Evolutionary conservation across 805 yeast species (phyloP).

Genomic region (Saccharomycopsis lassenensis): DNA sequence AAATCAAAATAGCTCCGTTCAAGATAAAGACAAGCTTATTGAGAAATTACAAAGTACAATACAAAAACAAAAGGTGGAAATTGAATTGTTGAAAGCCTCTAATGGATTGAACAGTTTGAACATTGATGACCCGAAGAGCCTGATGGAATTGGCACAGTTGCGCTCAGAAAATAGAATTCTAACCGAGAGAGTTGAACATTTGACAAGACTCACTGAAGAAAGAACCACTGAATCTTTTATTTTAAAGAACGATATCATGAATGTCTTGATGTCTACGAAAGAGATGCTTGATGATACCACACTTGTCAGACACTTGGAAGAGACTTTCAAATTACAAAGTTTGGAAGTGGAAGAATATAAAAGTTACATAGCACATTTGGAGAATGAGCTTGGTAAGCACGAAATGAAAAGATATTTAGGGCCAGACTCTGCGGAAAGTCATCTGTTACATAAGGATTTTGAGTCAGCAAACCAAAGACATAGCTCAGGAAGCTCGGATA

Average conservation of each 20-base stretch:
- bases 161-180: slow-evolving; percentile 55
- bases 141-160: slow-evolving; percentile 32
- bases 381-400: slow-evolving; percentile 34
- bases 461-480: too few species aligned
- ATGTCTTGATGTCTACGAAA: slow-evolving; percentile 41
- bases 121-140: not conserved
- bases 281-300: slow-evolving; percentile 26
- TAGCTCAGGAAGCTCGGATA: too few species aligned
- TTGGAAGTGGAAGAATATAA: slow-evolving; percentile 48
- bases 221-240: slow-evolving; percentile 44
- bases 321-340: slow-evolving; percentile 35
- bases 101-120: slow-evolving; percentile 9
- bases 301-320: slow-evolving; percentile 34
- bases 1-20: slow-evolving; percentile 30
- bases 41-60: slow-evolving; percentile 47
- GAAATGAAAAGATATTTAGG: slow-evolving; percentile 14
- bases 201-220: slow-evolving; percentile 51
- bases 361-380: slow-evolving; percentile 50
- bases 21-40: slow-evolving; percentile 42
- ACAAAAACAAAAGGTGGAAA: slow-evolving; percentile 49
- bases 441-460: too few species aligned
- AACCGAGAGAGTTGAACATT: slow-evolving; percentile 59
- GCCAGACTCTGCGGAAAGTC: too few species aligned
- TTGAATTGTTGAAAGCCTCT: slow-evolving; percentile 27
- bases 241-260: slow-evolving; percentile 47